Base-by-base conservation (phyloP, 2,329 filamentous ascomycete genomes). In the Chaetothyriales sp. region DNA sequence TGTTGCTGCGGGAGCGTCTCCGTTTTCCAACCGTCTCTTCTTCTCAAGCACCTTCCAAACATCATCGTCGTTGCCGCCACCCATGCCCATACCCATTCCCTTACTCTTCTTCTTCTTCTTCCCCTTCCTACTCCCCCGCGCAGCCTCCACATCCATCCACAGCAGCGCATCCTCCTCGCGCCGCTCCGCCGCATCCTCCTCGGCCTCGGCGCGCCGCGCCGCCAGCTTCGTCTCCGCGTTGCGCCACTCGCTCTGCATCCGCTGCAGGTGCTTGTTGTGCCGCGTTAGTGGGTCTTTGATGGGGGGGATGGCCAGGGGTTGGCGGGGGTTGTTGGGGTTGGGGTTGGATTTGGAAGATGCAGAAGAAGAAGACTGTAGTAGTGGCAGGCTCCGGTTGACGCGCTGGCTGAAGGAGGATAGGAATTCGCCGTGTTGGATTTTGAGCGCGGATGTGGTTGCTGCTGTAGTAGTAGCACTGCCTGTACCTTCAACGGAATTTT, bases 321-420 rank as follows among this genome's bases (percentile, higher is more conserved):
- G n/a, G 10, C 15, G 7, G 32, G 5, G 15, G 32, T 52, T 43
- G 73, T 70, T 57, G 74, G 79, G 39, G 7, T 74, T 64, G 55
- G 64, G 43, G 25, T 44, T 48, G 18, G 32, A 26, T 49, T 74
- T 79, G 51, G 79, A 73, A 7, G 22, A 95, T 73, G 0, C 82
- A 81, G 6, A 25, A 3, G 22, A 25, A 25, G 79, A 72, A n/a
- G n/a, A n/a, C n/a, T n/a, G n/a, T n/a, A n/a, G n/a, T 0, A 98
- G 69, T 0, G 90, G 90, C 5, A 96, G 73, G 0, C 86, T 81
- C 47, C 86, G 84, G 63, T 96, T 83, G 5, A 98, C 92, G 26
- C 89, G 80, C 9, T 81, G 78, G 6, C 81, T 73, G 63, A 93
- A 98, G 49, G 93, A 84, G 3, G 83, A 79, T 62, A 96, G 71